Evolutionary conservation across 2,329 filamentous ascomycete species (phyloP).

Genomic region (Endothia cerciana): DNA sequence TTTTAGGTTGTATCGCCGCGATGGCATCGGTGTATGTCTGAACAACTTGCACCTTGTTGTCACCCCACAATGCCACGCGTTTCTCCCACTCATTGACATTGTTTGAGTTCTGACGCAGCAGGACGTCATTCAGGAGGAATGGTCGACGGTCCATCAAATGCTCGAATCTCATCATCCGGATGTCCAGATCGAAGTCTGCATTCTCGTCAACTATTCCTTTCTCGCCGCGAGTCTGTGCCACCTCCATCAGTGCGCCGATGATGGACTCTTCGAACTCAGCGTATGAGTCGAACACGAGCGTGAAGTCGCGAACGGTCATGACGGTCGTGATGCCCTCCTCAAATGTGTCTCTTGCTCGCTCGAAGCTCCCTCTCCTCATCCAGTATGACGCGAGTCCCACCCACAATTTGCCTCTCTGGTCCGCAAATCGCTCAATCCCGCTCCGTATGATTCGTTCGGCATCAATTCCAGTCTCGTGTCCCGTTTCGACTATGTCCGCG

Average conservation of each 20-base stretch:
- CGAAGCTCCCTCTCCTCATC: slow-evolving; percentile 91
- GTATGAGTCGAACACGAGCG: slow-evolving; percentile 94
- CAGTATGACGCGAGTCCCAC: slow-evolving; percentile 94
- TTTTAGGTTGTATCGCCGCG: slow-evolving; percentile 89
- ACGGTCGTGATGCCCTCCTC: slow-evolving; percentile 97
- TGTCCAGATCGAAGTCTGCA: slow-evolving; percentile 91
- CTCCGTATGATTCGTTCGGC: slow-evolving; percentile 92
- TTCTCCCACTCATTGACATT: slow-evolving; percentile 98
- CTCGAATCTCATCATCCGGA: slow-evolving; percentile 97
- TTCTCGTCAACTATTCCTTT: slow-evolving; percentile 78
- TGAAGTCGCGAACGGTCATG: slow-evolving; percentile 98
- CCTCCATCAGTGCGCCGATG: slow-evolving; percentile 88
- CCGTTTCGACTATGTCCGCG: slow-evolving; percentile 81
- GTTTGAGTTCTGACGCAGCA: slow-evolving; percentile 93
- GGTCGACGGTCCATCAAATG: slow-evolving; percentile 96
- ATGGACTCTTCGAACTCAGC: slow-evolving; percentile 96
- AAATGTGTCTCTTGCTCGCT: slow-evolving; percentile 88
- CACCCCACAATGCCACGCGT: slow-evolving; percentile 90
- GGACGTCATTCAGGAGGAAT: slow-evolving; percentile 94
- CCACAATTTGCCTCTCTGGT: slow-evolving; percentile 95
- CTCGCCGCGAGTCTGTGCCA: slow-evolving; percentile 77
- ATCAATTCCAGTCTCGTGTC: slow-evolving; percentile 80
- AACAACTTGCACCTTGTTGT: slow-evolving; percentile 88
- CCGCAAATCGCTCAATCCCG: slow-evolving; percentile 86
- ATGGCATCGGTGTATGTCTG: slow-evolving; percentile 96